These are phyloP conservation scores for Trifolium pratense DNA, from an alignment of 306 rosid species.

Conservation along the genomic window DNA sequence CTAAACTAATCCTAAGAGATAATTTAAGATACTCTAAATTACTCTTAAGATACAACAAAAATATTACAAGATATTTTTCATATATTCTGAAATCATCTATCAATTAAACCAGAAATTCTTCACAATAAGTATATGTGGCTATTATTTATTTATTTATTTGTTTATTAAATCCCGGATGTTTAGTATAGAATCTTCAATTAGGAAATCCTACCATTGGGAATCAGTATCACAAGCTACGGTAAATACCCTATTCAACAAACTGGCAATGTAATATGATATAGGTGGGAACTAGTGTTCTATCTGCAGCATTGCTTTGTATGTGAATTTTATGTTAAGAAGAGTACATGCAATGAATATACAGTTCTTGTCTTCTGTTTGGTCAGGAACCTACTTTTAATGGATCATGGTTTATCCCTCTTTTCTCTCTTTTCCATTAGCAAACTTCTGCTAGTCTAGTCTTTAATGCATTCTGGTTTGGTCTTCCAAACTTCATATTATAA, in stretches of 20 bases:
- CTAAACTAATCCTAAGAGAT: neutral
- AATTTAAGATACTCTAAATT: neutral
- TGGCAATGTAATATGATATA: slow-evolving; percentile 7
- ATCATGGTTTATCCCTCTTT: neutral
- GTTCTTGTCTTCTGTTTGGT: neutral
- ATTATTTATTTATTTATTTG: slow-evolving; percentile 3
- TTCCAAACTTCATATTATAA: neutral
- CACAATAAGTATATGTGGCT: neutral
- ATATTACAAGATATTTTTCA: neutral
- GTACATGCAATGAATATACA: neutral
- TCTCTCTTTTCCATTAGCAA: neutral
- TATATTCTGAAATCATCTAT: neutral
- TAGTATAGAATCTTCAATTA: neutral
- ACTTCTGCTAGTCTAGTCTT: slow-evolving; percentile 14
- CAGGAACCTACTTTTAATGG: slow-evolving; percentile 13
- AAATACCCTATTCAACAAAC: slow-evolving; percentile 5
- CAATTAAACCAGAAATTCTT: slow-evolving; percentile 19
- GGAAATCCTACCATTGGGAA: neutral
- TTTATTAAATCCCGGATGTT: slow-evolving; percentile 1
- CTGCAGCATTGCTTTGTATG: slow-evolving; percentile 14
- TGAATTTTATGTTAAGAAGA: slow-evolving; percentile 10
- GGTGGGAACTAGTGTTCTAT: slow-evolving; percentile 17
- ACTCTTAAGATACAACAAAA: neutral
- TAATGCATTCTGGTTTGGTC: slow-evolving; percentile 14
- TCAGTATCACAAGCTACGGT: neutral